Evolutionary conservation across 2,329 filamentous ascomycete genomes (phyloP), one percentile per base, ranked within the genome.

Genomic region (Lomentospora prolificans): DNA sequence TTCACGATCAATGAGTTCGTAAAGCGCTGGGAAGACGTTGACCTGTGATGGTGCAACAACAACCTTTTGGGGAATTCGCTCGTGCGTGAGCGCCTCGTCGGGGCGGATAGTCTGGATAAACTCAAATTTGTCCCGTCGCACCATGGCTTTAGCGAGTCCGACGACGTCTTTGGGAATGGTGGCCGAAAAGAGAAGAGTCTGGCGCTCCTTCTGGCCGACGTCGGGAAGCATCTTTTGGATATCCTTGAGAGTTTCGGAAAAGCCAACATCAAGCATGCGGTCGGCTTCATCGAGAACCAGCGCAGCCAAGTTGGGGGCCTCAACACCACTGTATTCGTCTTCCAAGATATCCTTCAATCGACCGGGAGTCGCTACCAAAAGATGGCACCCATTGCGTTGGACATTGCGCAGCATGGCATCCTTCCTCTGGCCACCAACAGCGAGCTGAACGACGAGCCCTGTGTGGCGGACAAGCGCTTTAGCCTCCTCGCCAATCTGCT

Each of bases 281-380:
- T 99, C 94, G 64, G 94, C 94, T 77, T 99, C 94, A 64, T 99
- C 94, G 50, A 99, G 85, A 61, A 97, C 90, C 50, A 99, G 79
- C 62, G 94, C 95, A 68, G 90, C 87, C 75, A 97, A 86, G 69
- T 89, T 91, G 69, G 66, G 90, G 70, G 88, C 87, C 22, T 75
- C 73, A 39, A 95, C 80, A 24, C 81, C 79, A 57, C 77, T 81
- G 56, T 67, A 65, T 0, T 74, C 70, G 64, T 95, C 89, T 3
- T 77, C 77, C 25, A 96, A 76, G 39, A 96, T 77, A 68, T 99
- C 94, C 64, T 86, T 79, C 48, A 97, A 74, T 60, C 94, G 86
- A 28, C 94, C 94, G 1, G 94, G 92, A 0, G 94, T 97, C 56
- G 86, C 94, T 57, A 99, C 83, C 51, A 99, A 76, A 54, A 99